Conservation (phyloP, 371 early-diverging fungal genomes). For the Mucor piriformis region DNA sequence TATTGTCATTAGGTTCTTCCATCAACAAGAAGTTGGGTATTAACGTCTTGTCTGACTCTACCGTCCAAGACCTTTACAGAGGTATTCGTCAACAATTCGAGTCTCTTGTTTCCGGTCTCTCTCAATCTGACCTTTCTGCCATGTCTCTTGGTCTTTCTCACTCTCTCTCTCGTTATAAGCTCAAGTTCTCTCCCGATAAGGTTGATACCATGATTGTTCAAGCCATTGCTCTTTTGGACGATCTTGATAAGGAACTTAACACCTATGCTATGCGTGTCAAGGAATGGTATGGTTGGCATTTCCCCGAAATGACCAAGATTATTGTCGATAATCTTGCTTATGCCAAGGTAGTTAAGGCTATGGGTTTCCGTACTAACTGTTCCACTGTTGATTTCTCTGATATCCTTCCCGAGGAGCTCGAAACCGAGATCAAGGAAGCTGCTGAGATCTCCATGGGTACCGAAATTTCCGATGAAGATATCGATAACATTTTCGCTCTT, state of each 20-base stretch:
- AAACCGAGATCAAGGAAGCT: conserved; percentile 77
- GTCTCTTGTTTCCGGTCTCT: conserved; percentile 70
- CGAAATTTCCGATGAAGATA: conserved; percentile 89
- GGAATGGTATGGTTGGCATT: conserved; percentile 96
- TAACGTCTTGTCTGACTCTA: conserved; percentile 84
- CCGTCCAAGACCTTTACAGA: conserved; percentile 89
- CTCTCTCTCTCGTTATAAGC: conserved; percentile 87
- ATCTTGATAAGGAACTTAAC: conserved; percentile 96
- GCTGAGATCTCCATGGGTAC: conserved; percentile 96
- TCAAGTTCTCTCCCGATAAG: conserved; percentile 92
- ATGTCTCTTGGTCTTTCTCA: conserved; percentile 83
- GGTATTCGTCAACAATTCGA: conserved; percentile 90
- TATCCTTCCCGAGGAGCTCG: conserved; percentile 92
- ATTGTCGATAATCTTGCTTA: conserved; percentile 80
- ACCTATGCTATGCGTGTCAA: conserved; percentile 96
- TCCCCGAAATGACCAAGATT: conserved; percentile 87
- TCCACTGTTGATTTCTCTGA: conserved; percentile 72
- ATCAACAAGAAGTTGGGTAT: conserved; percentile 94
- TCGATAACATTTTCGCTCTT: conserved; percentile 74
- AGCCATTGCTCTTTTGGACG: conserved; percentile 91
- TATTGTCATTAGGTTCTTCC: conserved; percentile 74
- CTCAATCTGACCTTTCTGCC: conserved; percentile 79
- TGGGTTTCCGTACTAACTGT: conserved; percentile 83
- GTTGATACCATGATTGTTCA: conserved; percentile 97
- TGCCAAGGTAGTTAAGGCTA: conserved; percentile 70